Conservation (phyloP, 2,329 filamentous ascomycete species). For the Botrytis paeoniae region DNA sequence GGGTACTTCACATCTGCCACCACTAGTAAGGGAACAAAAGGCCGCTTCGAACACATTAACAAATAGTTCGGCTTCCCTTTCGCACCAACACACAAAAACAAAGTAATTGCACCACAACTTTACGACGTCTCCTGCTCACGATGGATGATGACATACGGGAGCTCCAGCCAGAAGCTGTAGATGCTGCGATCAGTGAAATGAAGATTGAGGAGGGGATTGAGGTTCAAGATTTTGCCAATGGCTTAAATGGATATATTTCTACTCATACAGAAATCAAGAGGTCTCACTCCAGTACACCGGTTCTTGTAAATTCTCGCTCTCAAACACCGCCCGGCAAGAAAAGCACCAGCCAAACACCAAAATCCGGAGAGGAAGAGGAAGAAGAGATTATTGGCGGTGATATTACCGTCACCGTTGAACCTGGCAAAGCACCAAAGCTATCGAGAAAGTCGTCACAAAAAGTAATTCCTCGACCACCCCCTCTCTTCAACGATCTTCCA, state of each 20-base stretch:
- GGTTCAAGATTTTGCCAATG: constrained; percentile 29
- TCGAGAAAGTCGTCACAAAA: constrained; percentile 74
- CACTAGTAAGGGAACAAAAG: constrained; percentile 7
- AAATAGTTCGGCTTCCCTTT: constrained; percentile 15
- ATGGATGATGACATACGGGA: constrained; percentile 37
- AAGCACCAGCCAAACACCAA: constrained; percentile 34
- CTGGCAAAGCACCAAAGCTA: constrained; percentile 66
- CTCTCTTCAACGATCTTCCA: constrained; percentile 70
- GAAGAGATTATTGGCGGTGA: constrained; percentile 56
- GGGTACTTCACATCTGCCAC: constrained; percentile 9
- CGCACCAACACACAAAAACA: constrained; percentile 11
- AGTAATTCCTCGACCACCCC: constrained; percentile 57
- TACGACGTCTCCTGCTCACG: constrained; percentile 13
- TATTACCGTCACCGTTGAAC: constrained; percentile 61
- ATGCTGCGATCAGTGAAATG: constrained; percentile 37
- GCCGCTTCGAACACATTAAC: constrained; percentile 13
- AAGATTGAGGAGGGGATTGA: constrained; percentile 34
- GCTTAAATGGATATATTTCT: constrained; percentile 27
- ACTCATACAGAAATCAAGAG: constrained; percentile 25
- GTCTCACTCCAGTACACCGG: constrained; percentile 33
- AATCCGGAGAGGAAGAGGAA: constrained; percentile 39
- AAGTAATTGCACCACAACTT: constrained; percentile 14
- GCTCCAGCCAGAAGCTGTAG: constrained; percentile 33
- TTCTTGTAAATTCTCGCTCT: constrained; percentile 27
- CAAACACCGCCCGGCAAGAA: constrained; percentile 31